These are phyloP conservation scores for Aspergillus pseudotamarii DNA, from an alignment of 2,329 filamentous ascomycete genomes.

Conservation along the genomic window DNA sequence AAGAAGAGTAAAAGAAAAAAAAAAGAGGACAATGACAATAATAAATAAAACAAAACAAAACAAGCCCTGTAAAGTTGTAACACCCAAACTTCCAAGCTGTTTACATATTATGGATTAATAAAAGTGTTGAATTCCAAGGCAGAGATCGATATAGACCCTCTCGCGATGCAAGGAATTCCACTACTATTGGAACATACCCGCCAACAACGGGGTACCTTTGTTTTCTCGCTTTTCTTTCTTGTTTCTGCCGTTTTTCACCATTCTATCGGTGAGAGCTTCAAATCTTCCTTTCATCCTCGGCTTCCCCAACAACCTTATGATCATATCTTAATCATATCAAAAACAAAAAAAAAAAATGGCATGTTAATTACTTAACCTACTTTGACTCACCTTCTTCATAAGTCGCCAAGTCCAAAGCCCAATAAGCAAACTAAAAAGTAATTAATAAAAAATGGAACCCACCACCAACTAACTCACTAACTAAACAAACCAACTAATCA, in stretches of 20 bases:
- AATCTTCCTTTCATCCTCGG: not conserved
- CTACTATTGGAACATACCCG: conserved; percentile 4
- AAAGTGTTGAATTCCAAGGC: not conserved
- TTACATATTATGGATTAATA: not conserved
- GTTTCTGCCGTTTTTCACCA: not conserved
- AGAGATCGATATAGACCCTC: conserved; percentile 2
- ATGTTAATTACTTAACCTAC: too few species aligned
- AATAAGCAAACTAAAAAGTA: not conserved
- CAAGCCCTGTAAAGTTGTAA: not conserved
- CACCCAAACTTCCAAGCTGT: not conserved
- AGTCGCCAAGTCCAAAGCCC: too few species aligned
- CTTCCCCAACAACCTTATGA: not conserved
- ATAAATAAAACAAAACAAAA: not conserved
- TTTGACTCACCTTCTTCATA: too few species aligned
- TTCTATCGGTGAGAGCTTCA: not conserved
- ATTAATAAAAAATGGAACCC: not conserved
- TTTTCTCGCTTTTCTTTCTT: not conserved
- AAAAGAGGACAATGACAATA: too few species aligned
- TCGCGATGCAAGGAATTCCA: conserved; percentile 15
- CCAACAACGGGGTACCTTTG: not conserved
- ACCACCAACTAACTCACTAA: not conserved
- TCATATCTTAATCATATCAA: too few species aligned
- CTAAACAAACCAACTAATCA: not conserved
- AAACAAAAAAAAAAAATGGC: too few species aligned
- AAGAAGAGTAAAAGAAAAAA: not conserved